Percentiles rank a stretch among this genome's conserved stretches.
Evolutionary conservation across 1,284 basidiomycete genomes (phyloP).

Genomic region (Trametes pubescens): DNA sequence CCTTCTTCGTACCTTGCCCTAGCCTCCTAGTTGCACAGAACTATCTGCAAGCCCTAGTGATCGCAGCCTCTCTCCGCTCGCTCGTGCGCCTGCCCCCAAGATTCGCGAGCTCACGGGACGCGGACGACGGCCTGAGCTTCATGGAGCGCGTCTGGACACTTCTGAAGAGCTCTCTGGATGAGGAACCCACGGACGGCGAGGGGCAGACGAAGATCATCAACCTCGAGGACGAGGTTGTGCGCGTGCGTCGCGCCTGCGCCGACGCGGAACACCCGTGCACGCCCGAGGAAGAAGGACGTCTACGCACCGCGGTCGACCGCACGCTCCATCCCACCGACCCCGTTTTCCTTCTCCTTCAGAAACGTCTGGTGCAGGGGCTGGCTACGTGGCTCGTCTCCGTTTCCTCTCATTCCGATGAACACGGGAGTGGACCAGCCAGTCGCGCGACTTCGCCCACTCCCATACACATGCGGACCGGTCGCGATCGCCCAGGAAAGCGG

Average conservation of each 20-base stretch:
- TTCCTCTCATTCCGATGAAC: slow-evolving; percentile 7
- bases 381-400: slow-evolving; percentile 42
- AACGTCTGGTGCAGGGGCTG: slow-evolving; percentile 59
- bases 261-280: slow-evolving; percentile 34
- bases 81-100: slow-evolving; percentile 54
- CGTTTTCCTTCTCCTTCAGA: slow-evolving; percentile 69
- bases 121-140: slow-evolving; percentile 45
- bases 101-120: slow-evolving; percentile 9
- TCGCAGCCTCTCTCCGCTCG: slow-evolving; percentile 65
- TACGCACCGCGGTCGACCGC: slow-evolving; percentile 67
- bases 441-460: slow-evolving; percentile 41
- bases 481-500: slow-evolving; percentile 34
- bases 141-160: slow-evolving; percentile 70
- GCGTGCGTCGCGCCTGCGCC: slow-evolving; percentile 41
- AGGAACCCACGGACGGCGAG: slow-evolving; percentile 45
- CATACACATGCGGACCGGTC: slow-evolving; percentile 49
- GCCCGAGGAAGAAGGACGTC: slow-evolving; percentile 52
- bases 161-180: slow-evolving; percentile 63
- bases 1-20: slow-evolving; percentile 65
- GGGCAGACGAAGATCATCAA: slow-evolving; percentile 64
- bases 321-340: slow-evolving; percentile 68
- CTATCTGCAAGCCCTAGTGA: slow-evolving; percentile 72
- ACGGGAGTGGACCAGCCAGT: slow-evolving; percentile 4
- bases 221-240: slow-evolving; percentile 75
- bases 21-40: slow-evolving; percentile 69